These are phyloP conservation scores for Macaranga tanarius DNA, from an alignment of 441 rosid genomes.

Conservation along the genomic window DNA sequence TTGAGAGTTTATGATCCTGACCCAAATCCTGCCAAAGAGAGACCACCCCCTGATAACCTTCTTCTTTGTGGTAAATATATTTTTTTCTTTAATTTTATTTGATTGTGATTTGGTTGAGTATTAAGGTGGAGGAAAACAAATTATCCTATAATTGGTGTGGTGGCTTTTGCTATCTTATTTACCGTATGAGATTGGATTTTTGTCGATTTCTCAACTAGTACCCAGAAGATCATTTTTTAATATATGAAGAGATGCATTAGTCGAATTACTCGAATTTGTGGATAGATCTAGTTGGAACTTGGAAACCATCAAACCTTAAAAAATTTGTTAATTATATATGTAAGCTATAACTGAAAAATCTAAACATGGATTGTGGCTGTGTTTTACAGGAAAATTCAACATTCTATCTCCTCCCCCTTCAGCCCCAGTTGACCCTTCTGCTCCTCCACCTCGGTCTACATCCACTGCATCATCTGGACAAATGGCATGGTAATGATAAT, in stretches of 20 bases:
- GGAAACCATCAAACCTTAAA: too few relatives aligned
- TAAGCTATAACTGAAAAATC: too few relatives aligned
- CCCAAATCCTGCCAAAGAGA: slow-evolving; percentile 58
- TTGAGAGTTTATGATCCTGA: slow-evolving; percentile 64
- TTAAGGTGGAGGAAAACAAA: too few relatives aligned
- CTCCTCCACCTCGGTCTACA: slow-evolving; percentile 20
- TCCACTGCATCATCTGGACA: slow-evolving; percentile 12
- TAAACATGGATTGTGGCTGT: neutral
- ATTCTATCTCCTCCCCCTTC: slow-evolving; percentile 23
- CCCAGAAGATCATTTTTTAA: too few relatives aligned
- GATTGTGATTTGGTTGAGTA: neutral
- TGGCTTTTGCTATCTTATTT: too few relatives aligned
- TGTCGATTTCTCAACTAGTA: too few relatives aligned
- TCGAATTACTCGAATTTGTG: too few relatives aligned
- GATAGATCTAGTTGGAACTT: too few relatives aligned
- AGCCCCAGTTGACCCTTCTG: slow-evolving; percentile 10
- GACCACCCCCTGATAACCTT: slow-evolving; percentile 56
- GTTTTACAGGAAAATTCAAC: slow-evolving; percentile 31
- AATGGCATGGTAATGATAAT: slow-evolving; percentile 27
- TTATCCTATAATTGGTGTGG: too few relatives aligned
- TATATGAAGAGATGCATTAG: too few relatives aligned
- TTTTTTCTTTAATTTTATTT: neutral
- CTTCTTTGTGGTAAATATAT: slow-evolving; percentile 42
- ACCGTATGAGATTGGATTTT: too few relatives aligned
- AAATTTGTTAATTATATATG: too few relatives aligned